Percentiles rank a stretch among this genome's conserved stretches.
Evolutionary conservation across 169 alveolate genomes (phyloP).

Genomic region (Cryptosporidium bovis): DNA sequence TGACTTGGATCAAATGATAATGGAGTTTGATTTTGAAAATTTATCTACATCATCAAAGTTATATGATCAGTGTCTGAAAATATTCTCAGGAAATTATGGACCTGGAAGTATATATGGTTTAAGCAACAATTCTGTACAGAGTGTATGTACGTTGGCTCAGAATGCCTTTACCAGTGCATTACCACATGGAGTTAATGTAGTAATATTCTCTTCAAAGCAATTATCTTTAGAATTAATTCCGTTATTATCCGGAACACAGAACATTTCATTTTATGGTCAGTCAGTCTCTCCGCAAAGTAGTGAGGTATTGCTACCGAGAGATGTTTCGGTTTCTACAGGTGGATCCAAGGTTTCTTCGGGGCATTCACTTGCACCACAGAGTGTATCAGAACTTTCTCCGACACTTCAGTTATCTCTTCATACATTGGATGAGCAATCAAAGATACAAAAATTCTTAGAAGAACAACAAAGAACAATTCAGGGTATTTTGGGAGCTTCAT

Average conservation of each 20-base stretch:
- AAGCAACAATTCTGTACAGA: constrained; percentile 51
- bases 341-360: background rate
- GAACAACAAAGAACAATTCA: constrained; percentile 49
- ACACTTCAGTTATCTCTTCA: constrained; percentile 49
- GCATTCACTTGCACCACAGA: constrained; percentile 24
- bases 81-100: constrained; percentile 34
- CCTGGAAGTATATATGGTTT: constrained; percentile 65
- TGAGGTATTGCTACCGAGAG: constrained; percentile 57
- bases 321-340: constrained; percentile 15
- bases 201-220: constrained; percentile 61
- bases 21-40: constrained; percentile 20
- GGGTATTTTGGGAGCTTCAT: constrained; percentile 38
- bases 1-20: constrained; percentile 68
- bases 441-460: constrained; percentile 36
- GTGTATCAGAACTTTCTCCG: constrained; percentile 63
- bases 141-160: constrained; percentile 65
- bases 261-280: constrained; percentile 38
- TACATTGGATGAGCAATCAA: constrained; percentile 54
- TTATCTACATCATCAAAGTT: constrained; percentile 42
- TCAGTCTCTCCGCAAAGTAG: background rate
- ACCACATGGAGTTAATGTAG: constrained; percentile 72
- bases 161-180: constrained; percentile 20
- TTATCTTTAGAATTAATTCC: constrained; percentile 46
- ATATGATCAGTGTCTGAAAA: constrained; percentile 51
- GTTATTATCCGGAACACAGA: constrained; percentile 26